phyloP scores from a whole-genome alignment of 768 basidiomycete genomes.

The Baorangia bicolor region DNA sequence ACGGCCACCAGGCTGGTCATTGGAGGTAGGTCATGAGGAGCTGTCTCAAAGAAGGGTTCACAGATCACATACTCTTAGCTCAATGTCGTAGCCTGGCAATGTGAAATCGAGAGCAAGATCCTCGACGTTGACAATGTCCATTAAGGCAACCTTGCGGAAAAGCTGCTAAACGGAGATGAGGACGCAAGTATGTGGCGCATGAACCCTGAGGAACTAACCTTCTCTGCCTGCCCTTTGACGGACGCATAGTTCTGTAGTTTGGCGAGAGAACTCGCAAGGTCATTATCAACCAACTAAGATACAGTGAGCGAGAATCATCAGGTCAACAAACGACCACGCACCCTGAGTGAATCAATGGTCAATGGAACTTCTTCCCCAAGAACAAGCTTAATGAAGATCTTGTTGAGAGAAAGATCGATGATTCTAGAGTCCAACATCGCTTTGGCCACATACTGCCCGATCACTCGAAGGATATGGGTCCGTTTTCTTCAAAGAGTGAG shows the following conservation, averaged over 20 bases:
- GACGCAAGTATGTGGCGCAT: background rate
- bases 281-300: constrained; percentile 74
- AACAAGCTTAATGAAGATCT: constrained; percentile 88
- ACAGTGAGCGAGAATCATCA: constrained; percentile 6
- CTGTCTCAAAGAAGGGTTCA: background rate
- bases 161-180: constrained; percentile 36
- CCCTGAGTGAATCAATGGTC: constrained; percentile 80
- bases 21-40: background rate
- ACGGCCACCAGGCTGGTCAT: constrained; percentile 67
- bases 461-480: constrained; percentile 81
- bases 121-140: constrained; percentile 68
- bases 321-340: constrained; percentile 35
- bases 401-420: constrained; percentile 94
- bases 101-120: constrained; percentile 96
- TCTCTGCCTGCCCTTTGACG: constrained; percentile 48
- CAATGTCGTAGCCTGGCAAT: constrained; percentile 92
- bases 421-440: constrained; percentile 96
- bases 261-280: constrained; percentile 80
- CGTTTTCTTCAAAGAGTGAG: constrained; percentile 56
- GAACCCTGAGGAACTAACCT: constrained; percentile 38
- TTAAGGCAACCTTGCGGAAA: constrained; percentile 52
- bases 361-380: constrained; percentile 85
- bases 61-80: constrained; percentile 64
- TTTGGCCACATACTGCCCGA: constrained; percentile 96
- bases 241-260: constrained; percentile 72